Base-by-base conservation (phyloP, 352 stramenopile species). In the Plasmopara viticola region DNA sequence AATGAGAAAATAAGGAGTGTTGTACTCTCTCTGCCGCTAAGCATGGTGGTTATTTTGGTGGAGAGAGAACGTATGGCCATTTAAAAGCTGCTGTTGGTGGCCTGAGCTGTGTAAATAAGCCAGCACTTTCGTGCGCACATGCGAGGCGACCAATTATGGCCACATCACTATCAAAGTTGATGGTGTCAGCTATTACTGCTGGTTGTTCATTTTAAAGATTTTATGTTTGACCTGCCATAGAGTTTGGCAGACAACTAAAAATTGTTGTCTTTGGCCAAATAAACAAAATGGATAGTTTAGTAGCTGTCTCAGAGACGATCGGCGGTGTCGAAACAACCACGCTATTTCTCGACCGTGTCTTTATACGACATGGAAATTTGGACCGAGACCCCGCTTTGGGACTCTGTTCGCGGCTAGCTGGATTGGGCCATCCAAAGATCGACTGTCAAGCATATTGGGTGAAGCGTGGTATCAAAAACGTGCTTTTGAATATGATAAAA, bases 131-230 rank as follows among this genome's bases (percentile, higher is more conserved):
- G 20, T 25, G 3, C 20, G 20, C 1, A 25, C 20, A 25, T 25
- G 20, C 20, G 20, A 25, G 20, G 20, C 20, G 20, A 3, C 20
- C 20, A 25, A 25, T 25, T 25, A 3, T 25, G 20, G 20, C 20
- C 20, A 25, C 20, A 25, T 25, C 20, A 25, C 20, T 25, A 3
- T 25, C 20, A 25, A 25, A 25, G 1, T 25, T 25, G 20, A 25
- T 25, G 20, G 20, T 25, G 20, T 3, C 20, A 25, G 20, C 20
- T 25, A 25, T 25, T 25, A 25, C 44, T 49, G 33, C 41, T 68
- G 56, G 56, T 17, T 51, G 46, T 42, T 41, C 58, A 35, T 58
- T 45, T 59, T 44, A 56, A 50, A 58, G 58, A 47, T 55, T 39
- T 45, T 38, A 5, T n/a, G 42, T 30, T 57, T 57, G 54, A 57